Evolutionary conservation across 768 basidiomycete species (phyloP), one percentile per base, ranked within the genome.

Genomic region (Suillus bovinus): DNA sequence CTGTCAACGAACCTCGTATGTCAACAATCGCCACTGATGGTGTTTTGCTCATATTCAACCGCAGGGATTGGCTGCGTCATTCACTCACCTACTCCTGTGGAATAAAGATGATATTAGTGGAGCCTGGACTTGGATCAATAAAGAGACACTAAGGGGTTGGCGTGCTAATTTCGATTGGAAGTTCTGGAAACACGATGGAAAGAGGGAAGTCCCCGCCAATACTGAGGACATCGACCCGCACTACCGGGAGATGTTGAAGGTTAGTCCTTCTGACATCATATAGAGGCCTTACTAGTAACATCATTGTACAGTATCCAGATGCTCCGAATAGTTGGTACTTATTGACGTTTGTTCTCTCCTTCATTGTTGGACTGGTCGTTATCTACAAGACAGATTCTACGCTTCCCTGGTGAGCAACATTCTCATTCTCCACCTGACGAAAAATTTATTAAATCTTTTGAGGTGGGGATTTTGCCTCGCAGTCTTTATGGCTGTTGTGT

Each of bases 71-170:
- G 82, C 22, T n/a, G 81, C 84, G 1, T 84, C 83, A 0, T 73
- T 86, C 49, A 82, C 74, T 20, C 84, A 86, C 63, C 77, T 85
- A 20, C 60, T 80, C 9, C 61, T 86, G 1, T 86, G 84, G 84
- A 83, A 86, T 59, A 79, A 77, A 1, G 77, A 81, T 50, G 82
- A 85, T 54, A 75, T 86, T 41, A 64, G 75, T 34, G 68, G 69
- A 5, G 77, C 81, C 10, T 85, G 84, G 82, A 66, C 60, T 36
- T 85, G 84, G 84, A 64, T 78, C 63, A 68, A 71, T 0, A 79
- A 78, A 1, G 70, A 14, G 56, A 63, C 6, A n/a, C 73, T 60
- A 73, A 71, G 36, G 42, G 61, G 39, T 76, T 50, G 77, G 68
- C 78, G 66, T 71, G 39, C 66, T 11, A 71, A 71, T 52, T 76